Evolutionary conservation across 192 early-diverging fungal species (phyloP).

Genomic region (Backusella psychrophila): DNA sequence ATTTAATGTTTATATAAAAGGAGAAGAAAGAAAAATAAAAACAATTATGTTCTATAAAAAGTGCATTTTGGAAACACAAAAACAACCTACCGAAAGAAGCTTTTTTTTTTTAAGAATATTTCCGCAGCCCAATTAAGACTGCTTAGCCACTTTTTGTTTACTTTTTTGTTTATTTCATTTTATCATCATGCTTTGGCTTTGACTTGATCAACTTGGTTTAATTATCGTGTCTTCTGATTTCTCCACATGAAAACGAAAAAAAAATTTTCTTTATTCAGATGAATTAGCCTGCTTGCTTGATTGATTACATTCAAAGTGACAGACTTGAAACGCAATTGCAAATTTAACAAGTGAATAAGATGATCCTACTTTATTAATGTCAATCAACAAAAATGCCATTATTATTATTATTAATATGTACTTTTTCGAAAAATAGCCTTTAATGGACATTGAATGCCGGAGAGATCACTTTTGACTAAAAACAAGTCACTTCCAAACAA

Average conservation of each 20-base stretch:
- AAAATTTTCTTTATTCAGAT: background rate
- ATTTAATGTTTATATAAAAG: background rate
- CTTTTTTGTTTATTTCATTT: background rate
- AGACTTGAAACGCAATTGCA: background rate
- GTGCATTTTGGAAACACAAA: background rate
- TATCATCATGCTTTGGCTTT: background rate
- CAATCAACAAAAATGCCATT: background rate
- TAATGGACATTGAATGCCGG: background rate
- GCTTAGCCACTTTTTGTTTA: background rate
- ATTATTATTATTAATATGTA: background rate
- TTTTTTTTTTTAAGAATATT: constrained; percentile 1
- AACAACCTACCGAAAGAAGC: constrained; percentile 5
- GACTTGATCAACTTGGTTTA: background rate
- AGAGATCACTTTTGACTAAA: background rate
- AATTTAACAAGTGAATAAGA: background rate
- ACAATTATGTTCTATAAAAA: background rate
- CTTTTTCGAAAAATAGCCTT: background rate
- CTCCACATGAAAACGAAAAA: background rate
- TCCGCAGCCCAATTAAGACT: background rate
- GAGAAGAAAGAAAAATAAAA: background rate
- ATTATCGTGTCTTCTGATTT: background rate
- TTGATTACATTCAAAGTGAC: background rate
- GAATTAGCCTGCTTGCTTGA: background rate
- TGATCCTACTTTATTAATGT: background rate
- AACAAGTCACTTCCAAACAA: background rate